Conservation (phyloP, 2,329 filamentous ascomycete species). For the Didymella pomorum region DNA sequence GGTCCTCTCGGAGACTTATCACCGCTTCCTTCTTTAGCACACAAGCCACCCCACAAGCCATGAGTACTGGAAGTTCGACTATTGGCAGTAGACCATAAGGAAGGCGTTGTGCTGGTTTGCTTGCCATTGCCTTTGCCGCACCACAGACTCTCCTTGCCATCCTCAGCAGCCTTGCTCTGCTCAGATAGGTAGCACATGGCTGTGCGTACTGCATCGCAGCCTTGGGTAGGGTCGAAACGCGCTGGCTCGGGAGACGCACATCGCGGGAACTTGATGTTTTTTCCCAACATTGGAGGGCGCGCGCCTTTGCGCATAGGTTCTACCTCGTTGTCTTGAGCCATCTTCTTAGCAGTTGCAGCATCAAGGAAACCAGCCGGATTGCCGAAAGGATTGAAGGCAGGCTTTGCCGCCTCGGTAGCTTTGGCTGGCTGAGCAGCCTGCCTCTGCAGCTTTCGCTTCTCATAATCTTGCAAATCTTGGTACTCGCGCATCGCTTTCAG, state of each 20-base stretch:
- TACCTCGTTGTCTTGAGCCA: conserved; percentile 53
- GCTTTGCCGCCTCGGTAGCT: conserved; percentile 30
- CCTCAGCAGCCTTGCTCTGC: conserved; percentile 55
- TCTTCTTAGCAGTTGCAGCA: conserved; percentile 36
- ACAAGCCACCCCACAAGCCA: conserved; percentile 82
- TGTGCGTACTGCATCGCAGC: conserved; percentile 58
- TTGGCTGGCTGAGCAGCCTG: conserved; percentile 48
- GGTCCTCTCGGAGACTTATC: conserved; percentile 52
- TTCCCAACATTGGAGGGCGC: conserved; percentile 86
- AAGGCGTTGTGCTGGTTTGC: conserved; percentile 42
- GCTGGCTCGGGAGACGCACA: conserved; percentile 86
- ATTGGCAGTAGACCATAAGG: conserved; percentile 46
- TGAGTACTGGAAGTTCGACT: conserved; percentile 62
- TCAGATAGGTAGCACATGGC: conserved; percentile 61
- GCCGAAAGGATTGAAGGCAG: conserved; percentile 49
- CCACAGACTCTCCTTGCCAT: conserved; percentile 65
- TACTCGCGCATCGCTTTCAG: conserved; percentile 82
- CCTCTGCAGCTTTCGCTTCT: conserved; percentile 33
- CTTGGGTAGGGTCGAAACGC: conserved; percentile 80
- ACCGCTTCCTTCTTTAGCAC: conserved; percentile 54
- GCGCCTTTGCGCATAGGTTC: conserved; percentile 66
- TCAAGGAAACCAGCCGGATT: conserved; percentile 46
- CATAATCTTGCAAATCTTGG: conserved; percentile 65
- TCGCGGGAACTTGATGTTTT: conserved; percentile 79
- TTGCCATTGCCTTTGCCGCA: conserved; percentile 55